These are phyloP conservation scores for Trametes maxima DNA, from an alignment of 768 basidiomycete species.

Conservation along the genomic window DNA sequence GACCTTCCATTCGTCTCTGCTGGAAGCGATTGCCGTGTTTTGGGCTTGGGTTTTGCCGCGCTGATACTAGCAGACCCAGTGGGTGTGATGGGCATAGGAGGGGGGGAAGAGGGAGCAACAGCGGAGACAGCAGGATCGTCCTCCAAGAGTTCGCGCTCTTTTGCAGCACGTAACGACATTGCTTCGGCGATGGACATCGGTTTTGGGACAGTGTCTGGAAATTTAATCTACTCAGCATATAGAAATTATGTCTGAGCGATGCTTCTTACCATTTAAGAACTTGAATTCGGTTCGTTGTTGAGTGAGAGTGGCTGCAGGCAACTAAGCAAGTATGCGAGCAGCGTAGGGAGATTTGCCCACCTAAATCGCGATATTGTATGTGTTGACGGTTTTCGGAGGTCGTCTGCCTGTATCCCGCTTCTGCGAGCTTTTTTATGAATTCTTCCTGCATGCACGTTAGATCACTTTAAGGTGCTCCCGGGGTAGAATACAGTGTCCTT, in stretches of 20 bases:
- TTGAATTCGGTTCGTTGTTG: conserved; percentile 68
- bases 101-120: conserved; percentile 8
- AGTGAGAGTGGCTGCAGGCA: conserved; percentile 52
- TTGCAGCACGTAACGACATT: conserved; percentile 53
- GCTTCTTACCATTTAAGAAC: conserved; percentile 62
- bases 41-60: background rate
- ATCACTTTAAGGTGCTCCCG: no score
- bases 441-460: conserved; percentile 73
- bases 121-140: conserved; percentile 36
- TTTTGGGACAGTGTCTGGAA: conserved; percentile 65
- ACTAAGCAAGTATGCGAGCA: conserved; percentile 7
- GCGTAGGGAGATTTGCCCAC: conserved; percentile 44
- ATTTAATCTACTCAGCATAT: conserved; percentile 6
- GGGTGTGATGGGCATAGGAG: background rate
- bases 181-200: conserved; percentile 63
- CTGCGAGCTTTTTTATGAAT: conserved; percentile 76
- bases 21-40: conserved; percentile 10
- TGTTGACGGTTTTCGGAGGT: conserved; percentile 55
- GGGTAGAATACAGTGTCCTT: conserved; percentile 21
- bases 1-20: conserved; percentile 12
- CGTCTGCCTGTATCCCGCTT: conserved; percentile 70
- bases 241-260: background rate
- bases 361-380: conserved; percentile 75
- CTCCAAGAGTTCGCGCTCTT: conserved; percentile 58
- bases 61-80: conserved; percentile 10